Percentiles rank a stretch among this genome's conserved stretches.
Conservation (phyloP, 2,329 filamentous ascomycete genomes). For the Nemania abortiva region DNA sequence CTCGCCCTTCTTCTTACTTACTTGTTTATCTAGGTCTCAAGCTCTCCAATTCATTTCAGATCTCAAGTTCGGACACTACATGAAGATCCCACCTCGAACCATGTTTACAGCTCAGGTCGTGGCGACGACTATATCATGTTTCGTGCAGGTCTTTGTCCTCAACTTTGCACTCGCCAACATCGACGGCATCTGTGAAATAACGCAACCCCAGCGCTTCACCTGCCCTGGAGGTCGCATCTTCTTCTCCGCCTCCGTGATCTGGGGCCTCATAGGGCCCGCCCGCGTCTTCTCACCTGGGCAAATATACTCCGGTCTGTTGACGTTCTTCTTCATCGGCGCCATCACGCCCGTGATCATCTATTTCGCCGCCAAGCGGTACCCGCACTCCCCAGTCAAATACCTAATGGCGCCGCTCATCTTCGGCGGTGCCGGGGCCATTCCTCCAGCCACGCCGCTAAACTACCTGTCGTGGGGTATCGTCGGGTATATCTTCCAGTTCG, state of each 20-base stretch:
- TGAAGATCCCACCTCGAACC: slow-evolving; percentile 73
- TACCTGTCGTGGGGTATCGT: slow-evolving; percentile 81
- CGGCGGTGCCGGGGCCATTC: slow-evolving; percentile 68
- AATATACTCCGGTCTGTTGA: slow-evolving; percentile 70
- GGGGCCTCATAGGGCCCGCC: slow-evolving; percentile 73
- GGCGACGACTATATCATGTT: slow-evolving; percentile 73
- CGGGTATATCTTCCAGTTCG: slow-evolving; percentile 77
- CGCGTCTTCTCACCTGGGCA: slow-evolving; percentile 73
- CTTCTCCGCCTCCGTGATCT: slow-evolving; percentile 75
- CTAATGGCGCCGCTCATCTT: slow-evolving; percentile 74
- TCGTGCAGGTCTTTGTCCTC: slow-evolving; percentile 74
- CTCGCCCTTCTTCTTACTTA: slow-evolving; percentile 9
- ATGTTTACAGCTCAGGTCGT: slow-evolving; percentile 76
- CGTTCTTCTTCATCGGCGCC: slow-evolving; percentile 70
- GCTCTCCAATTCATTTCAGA: slow-evolving; percentile 74
- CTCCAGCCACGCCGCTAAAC: slow-evolving; percentile 77
- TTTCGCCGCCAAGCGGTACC: slow-evolving; percentile 62
- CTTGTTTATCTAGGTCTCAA: slow-evolving; percentile 60
- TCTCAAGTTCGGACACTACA: slow-evolving; percentile 79
- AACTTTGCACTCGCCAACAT: slow-evolving; percentile 73
- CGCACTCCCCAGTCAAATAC: slow-evolving; percentile 62
- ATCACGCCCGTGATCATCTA: slow-evolving; percentile 65
- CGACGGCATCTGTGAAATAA: slow-evolving; percentile 69
- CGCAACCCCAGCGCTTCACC: slow-evolving; percentile 69
- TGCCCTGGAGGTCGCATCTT: slow-evolving; percentile 74